A percentile compares a stretch with the other conserved stretches of the same genome.
Conservation (phyloP, 768 basidiomycete species). For the Russula lepida region DNA sequence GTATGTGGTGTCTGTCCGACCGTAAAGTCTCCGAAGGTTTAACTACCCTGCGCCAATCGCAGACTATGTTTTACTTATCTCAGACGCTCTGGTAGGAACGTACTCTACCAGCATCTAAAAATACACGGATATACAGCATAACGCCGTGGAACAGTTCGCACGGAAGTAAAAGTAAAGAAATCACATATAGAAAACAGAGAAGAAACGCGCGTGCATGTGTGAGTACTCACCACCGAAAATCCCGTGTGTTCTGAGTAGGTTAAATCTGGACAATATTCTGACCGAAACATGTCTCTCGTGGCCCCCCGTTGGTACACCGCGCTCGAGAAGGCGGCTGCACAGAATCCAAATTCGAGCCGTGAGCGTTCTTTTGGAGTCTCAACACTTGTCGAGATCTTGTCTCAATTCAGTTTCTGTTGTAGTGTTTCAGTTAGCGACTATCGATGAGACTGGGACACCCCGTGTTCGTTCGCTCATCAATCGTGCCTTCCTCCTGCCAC, state of each 20-base stretch:
- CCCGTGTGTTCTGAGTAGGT: background rate
- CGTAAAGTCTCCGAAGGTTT: too few species aligned
- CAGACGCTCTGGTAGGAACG: background rate
- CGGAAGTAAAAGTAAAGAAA: background rate
- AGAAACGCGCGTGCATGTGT: background rate
- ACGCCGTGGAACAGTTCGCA: background rate
- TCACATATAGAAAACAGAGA: background rate
- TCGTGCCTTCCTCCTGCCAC: slow-evolving; percentile 45
- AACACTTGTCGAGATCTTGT: background rate
- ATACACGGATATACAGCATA: background rate
- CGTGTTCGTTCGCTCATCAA: slow-evolving; percentile 61
- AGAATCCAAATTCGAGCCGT: slow-evolving; percentile 25
- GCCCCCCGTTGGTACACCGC: slow-evolving; percentile 26
- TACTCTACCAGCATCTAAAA: background rate
- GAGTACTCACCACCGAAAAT: background rate
- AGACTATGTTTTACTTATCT: background rate
- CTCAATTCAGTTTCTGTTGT: background rate
- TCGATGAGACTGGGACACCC: slow-evolving; percentile 39
- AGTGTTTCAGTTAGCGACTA: slow-evolving; percentile 58
- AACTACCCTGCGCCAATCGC: too few species aligned
- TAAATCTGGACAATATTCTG: too few species aligned
- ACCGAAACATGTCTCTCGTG: background rate
- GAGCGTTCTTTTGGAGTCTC: background rate
- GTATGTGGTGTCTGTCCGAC: background rate
- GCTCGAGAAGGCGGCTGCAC: slow-evolving; percentile 23